phyloP scores from a whole-genome alignment of 140 eudicot species.

The Erigeron philadelphicus region DNA sequence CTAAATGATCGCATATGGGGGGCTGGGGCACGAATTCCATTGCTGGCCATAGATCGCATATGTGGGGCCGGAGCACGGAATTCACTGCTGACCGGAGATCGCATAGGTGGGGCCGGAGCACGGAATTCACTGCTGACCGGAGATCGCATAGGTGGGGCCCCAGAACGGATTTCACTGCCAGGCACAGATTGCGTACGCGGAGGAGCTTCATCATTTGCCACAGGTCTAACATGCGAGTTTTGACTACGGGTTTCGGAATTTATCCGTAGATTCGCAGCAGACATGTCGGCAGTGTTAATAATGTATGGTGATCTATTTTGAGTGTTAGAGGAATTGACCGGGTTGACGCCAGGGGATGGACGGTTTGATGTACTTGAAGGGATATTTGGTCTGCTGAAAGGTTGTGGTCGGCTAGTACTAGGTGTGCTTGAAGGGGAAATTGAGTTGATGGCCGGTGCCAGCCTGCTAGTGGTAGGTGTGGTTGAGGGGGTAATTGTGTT shows the following conservation, averaged over 20 bases:
- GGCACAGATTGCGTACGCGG: not conserved
- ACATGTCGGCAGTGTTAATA: not conserved
- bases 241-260: conserved; percentile 5
- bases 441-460: not conserved
- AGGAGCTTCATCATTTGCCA: not conserved
- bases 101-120: not conserved
- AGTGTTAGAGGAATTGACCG: not conserved
- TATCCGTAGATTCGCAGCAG: conserved; percentile 14
- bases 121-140: not conserved
- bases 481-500: not conserved
- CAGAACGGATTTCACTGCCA: not conserved
- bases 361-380: not conserved
- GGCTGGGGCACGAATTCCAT: not conserved
- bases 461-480: not conserved
- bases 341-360: not conserved
- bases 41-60: not conserved
- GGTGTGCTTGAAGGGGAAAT: conserved; percentile 1
- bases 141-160: not conserved
- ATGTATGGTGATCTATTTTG: not conserved
- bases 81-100: not conserved
- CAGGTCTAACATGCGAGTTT: not conserved
- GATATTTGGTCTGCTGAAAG: not conserved
- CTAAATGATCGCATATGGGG: not conserved
- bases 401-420: not conserved
- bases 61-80: not conserved